Conservation (phyloP, 371 early-diverging fungal genomes). For the Blyttiomyces sp. region DNA sequence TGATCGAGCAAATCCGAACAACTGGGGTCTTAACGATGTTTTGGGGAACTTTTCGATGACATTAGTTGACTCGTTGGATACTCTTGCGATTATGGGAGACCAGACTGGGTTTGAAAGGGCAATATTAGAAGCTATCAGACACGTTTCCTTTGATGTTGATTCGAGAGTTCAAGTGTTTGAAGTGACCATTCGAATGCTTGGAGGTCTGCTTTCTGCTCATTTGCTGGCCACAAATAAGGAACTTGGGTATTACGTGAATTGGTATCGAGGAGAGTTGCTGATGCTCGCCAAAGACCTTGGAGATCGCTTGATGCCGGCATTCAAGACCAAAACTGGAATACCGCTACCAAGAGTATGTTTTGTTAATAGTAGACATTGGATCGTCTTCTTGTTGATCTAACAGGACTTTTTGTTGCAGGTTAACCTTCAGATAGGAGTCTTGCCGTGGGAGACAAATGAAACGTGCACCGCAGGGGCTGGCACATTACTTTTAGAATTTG, state of each 20-base stretch:
- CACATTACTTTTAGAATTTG: constrained; percentile 93
- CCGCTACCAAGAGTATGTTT: constrained; percentile 81
- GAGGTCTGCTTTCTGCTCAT: constrained; percentile 85
- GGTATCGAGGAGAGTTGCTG: constrained; percentile 77
- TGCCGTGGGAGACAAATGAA: constrained; percentile 62
- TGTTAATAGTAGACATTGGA: neutral
- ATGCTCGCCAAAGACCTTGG: constrained; percentile 78
- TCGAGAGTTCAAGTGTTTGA: constrained; percentile 93
- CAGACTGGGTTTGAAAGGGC: constrained; percentile 67
- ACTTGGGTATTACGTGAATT: constrained; percentile 45
- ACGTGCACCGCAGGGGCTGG: constrained; percentile 94
- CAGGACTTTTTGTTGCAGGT: constrained; percentile 39
- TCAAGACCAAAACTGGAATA: constrained; percentile 77
- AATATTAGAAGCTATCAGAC: constrained; percentile 60
- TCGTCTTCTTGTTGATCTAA: neutral
- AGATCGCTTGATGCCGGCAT: constrained; percentile 85
- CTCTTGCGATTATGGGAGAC: constrained; percentile 75
- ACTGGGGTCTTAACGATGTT: constrained; percentile 79
- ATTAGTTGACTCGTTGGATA: constrained; percentile 85
- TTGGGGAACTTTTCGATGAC: constrained; percentile 89
- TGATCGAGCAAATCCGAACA: constrained; percentile 65
- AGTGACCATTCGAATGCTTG: constrained; percentile 85
- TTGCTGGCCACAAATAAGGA: constrained; percentile 73
- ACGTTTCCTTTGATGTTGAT: constrained; percentile 70
- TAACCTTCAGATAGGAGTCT: constrained; percentile 74